phyloP scores from a whole-genome alignment of 192 early-diverging fungal genomes.

The Ambispora gerdemannii region DNA sequence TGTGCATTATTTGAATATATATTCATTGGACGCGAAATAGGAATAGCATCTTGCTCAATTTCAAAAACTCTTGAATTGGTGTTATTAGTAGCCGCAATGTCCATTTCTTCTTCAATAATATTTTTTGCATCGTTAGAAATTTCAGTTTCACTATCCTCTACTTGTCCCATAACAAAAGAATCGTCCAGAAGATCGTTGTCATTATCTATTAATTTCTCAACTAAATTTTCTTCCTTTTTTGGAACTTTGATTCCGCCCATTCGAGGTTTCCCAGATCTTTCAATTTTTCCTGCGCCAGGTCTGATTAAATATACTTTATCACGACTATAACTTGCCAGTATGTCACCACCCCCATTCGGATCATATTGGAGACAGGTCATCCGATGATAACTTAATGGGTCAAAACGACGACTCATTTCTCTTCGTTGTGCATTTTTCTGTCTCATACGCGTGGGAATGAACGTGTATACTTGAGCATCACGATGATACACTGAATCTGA shows the following conservation, averaged over 20 bases:
- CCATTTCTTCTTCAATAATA: neutral
- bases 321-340: conserved; percentile 42
- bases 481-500: conserved; percentile 29
- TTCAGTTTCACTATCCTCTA: neutral
- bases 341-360: conserved; percentile 40
- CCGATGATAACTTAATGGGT: conserved; percentile 15
- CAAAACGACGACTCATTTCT: conserved; percentile 12
- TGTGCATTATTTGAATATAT: too few species aligned
- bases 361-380: conserved; percentile 46
- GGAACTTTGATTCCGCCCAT: neutral
- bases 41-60: conserved; percentile 6
- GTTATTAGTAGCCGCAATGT: neutral
- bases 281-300: conserved; percentile 24
- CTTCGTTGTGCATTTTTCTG: conserved; percentile 16
- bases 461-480: conserved; percentile 38
- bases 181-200: neutral
- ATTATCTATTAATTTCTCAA: neutral
- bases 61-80: neutral
- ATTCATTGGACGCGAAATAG: too few species aligned
- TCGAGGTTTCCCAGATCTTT: neutral
- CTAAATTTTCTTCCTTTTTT: conserved; percentile 15
- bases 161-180: neutral
- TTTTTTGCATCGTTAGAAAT: neutral
- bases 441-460: conserved; percentile 35
- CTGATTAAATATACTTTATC: conserved; percentile 37